phyloP scores from a whole-genome alignment of 371 early-diverging fungal species.

The Lichtheimia ramosa region DNA sequence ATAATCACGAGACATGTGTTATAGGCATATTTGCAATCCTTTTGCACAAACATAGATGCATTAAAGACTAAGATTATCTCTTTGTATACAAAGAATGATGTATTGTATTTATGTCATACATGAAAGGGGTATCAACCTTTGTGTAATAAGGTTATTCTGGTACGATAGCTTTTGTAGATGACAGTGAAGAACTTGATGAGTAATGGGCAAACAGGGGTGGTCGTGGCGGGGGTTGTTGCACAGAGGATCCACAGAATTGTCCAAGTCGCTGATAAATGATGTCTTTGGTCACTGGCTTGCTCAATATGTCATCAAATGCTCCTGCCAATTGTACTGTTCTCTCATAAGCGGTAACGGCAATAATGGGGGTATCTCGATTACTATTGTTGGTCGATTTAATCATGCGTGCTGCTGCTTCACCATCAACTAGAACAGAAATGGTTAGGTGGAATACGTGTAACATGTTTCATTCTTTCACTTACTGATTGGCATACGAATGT shows the following conservation, averaged over 20 bases:
- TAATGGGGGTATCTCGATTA: slow-evolving; percentile 71
- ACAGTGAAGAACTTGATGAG: slow-evolving; percentile 13
- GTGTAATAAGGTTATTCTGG: neutral
- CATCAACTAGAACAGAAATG: slow-evolving; percentile 67
- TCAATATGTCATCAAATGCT: slow-evolving; percentile 72
- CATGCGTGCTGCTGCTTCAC: slow-evolving; percentile 90
- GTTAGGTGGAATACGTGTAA: neutral
- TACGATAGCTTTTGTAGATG: neutral
- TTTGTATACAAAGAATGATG: neutral
- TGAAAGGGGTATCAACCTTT: neutral
- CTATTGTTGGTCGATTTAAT: slow-evolving; percentile 89
- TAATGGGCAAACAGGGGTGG: slow-evolving; percentile 13
- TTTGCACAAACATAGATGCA: too few species aligned
- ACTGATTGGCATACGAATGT: slow-evolving; percentile 91
- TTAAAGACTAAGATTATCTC: too few species aligned
- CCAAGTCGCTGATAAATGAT: slow-evolving; percentile 48
- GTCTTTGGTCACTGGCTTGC: slow-evolving; percentile 75
- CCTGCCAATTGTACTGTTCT: slow-evolving; percentile 50
- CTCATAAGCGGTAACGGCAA: slow-evolving; percentile 77
- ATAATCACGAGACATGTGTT: too few species aligned
- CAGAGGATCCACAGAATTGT: slow-evolving; percentile 34
- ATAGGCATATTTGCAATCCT: too few species aligned
- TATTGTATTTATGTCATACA: too few species aligned
- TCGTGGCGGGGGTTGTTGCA: neutral
- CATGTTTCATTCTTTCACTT: slow-evolving; percentile 31